Base-by-base conservation (phyloP, 2,329 filamentous ascomycete genomes). In the Diaporthe capsici region DNA sequence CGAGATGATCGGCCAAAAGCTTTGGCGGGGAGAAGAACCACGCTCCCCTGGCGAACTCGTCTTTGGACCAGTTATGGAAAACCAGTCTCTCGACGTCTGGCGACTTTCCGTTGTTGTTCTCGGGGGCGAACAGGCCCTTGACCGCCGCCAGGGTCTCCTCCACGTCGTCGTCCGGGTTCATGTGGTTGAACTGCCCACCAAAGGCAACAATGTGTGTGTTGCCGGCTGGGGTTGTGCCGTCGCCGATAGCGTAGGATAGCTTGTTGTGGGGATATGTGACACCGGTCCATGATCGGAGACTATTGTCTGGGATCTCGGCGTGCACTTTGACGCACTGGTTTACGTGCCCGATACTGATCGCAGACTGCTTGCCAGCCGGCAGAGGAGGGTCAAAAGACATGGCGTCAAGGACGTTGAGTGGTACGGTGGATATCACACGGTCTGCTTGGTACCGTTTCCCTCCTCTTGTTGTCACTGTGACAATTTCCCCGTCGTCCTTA, bases 271-370 rank as follows among this genome's bases (percentile, higher is more conserved):
- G 86, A 74, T 87, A 15, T 82, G 83, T 1, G 55, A 87, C 83
- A 1, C 86, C 84, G 0, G 84, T 86, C 81, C 84, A 87, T 0
- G 86, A 87, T 0, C 86, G 81, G 57, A 88, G 79, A n/a, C 86
- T 83, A 1, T 78, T 88, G 87, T 0, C 87, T 86, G 0, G 31
- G 5, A 68, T 25, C 39, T 68, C 63, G 1, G 63, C 63, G 39
- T 68, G 44, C 12, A 68, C 63, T 53, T 51, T 51, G 20, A 51
- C 63, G 31, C 63, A 68, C 13, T 68, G 63, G 44, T 68, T 68
- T 5, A 68, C 31, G 31, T 68, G 63, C 22, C 63, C 63, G 22
- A 68, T 68, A n/a, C 28, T 49, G 20, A 68, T 80, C 79, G 20
- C 80, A 81, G 77, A 85, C 83, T 77, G 86, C 86, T 79, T 84